These are phyloP conservation scores for Wickerhamomyces alni DNA, from an alignment of 805 yeast species.

Conservation along the genomic window DNA sequence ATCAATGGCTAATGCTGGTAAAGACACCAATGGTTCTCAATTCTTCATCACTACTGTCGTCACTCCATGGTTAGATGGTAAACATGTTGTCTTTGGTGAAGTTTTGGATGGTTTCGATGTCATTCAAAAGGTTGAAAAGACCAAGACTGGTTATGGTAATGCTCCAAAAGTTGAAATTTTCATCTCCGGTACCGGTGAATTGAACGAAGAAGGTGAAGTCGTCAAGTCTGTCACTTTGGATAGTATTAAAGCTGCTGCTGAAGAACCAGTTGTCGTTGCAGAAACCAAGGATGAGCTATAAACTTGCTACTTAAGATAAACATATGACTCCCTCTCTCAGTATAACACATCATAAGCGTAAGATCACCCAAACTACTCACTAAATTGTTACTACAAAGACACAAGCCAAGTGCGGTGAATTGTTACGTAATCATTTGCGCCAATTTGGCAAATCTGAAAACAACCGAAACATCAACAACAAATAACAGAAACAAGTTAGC, in stretches of 20 bases:
- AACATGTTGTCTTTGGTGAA: slow-evolving; percentile 93
- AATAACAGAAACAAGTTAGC: background rate
- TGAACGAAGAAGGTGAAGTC: slow-evolving; percentile 31
- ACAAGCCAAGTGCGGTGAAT: no score
- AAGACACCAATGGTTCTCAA: slow-evolving; percentile 85
- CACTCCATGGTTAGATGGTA: slow-evolving; percentile 88
- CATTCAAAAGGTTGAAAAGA: slow-evolving; percentile 65
- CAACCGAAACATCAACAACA: background rate
- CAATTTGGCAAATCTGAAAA: no score
- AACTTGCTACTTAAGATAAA: no score
- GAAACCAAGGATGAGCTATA: slow-evolving; percentile 31
- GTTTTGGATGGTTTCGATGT: slow-evolving; percentile 59
- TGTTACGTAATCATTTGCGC: no score
- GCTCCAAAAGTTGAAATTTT: slow-evolving; percentile 61
- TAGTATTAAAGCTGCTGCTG: slow-evolving; percentile 11
- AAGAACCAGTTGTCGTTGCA: slow-evolving; percentile 7
- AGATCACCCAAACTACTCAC: no score
- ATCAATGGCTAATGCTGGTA: slow-evolving; percentile 80
- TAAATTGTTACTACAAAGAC: no score
- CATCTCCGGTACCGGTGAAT: slow-evolving; percentile 68
- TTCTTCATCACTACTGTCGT: slow-evolving; percentile 91
- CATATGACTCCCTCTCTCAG: no score
- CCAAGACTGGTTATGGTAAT: slow-evolving; percentile 66
- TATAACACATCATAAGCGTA: no score
- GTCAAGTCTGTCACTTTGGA: slow-evolving; percentile 17